Evolutionary conservation across 202 grass and related monocot species (phyloP), one percentile per base, ranked within the genome.

Genomic region (Eragrostis tef): DNA sequence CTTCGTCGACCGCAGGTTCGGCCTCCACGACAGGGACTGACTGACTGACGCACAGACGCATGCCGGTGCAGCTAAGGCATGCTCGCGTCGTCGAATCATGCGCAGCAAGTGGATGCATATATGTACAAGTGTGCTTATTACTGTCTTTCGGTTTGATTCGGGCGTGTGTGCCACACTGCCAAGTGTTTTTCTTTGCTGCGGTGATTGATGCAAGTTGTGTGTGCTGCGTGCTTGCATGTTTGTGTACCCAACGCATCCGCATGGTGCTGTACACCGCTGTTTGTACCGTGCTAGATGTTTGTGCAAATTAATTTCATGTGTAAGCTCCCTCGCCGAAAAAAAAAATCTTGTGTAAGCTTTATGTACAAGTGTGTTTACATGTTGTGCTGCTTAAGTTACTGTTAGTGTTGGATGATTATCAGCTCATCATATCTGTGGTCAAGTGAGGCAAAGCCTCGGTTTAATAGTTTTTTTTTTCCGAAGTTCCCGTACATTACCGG

Each of bases 1-100:
- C 39, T 89, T 83, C 68, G 7, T 89, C 19, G 88, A 89, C n/a
- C 83, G 88, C 52, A 82, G 9, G 62, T 54, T 86, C 45, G 88
- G 88, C 14, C 0, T 86, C 8, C 0, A 63, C 42, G 60, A 47
- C 52, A 78, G 61, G 52, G 22, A 68, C 48, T 77, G 47, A 79
- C 0, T 19, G 29, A 12, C 21, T 11, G 51, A 4, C 5, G n/a
- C 4, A 26, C 46, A 8, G 34, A 4, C 11, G 22, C 24, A 13
- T 20, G 21, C 51, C 15, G 34, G 4, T 39, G 14, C 14, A 2
- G 29, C 29, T 31, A 31, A 31, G 29, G 29, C 29, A 31, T 31
- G 29, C 29, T 16, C 25, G 0, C 15, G 5, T 14, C 22, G 21
- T 1, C 56, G 1, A 24, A 24, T 13, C 8, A 57, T 57, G 31